Percentiles rank a stretch among this genome's conserved stretches.
phyloP scores from a whole-genome alignment of 805 yeast genomes.

The Metschnikowia dekortorum region DNA sequence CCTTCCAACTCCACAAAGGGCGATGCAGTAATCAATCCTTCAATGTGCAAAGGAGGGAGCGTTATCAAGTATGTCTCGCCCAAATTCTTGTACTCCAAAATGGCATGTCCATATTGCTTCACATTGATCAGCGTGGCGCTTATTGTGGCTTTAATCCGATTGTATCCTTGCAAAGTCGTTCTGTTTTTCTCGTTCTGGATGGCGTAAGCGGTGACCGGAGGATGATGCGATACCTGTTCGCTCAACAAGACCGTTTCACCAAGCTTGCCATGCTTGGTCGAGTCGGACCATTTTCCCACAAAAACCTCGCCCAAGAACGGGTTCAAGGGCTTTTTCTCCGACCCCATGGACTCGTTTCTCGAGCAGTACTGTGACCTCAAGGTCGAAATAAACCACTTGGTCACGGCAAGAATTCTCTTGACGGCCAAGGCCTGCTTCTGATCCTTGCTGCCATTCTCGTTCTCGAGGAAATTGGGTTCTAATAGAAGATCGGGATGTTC shows the following conservation, averaged over 20 bases:
- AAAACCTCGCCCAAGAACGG: conserved; percentile 95
- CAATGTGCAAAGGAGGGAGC: conserved; percentile 93
- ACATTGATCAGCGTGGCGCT: conserved; percentile 75
- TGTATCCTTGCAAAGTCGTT: conserved; percentile 78
- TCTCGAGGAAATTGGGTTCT: conserved; percentile 55
- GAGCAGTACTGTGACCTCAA: conserved; percentile 91
- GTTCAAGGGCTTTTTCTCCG: conserved; percentile 94
- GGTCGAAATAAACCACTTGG: conserved; percentile 88
- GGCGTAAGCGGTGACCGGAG: conserved; percentile 93
- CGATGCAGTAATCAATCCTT: conserved; percentile 84
- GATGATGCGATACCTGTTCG: conserved; percentile 97
- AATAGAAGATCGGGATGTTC: conserved; percentile 83
- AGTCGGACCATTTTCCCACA: conserved; percentile 80
- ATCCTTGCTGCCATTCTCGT: conserved; percentile 34
- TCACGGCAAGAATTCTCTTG: conserved; percentile 73
- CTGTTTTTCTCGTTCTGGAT: conserved; percentile 68
- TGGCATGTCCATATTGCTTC: conserved; percentile 89
- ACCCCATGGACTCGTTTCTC: conserved; percentile 86
- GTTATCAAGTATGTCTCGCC: conserved; percentile 73
- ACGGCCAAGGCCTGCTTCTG: conserved; percentile 43
- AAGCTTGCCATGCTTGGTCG: conserved; percentile 39
- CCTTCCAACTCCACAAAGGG: conserved; percentile 96
- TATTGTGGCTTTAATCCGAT: conserved; percentile 81
- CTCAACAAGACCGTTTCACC: conserved; percentile 78
- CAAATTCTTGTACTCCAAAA: conserved; percentile 58